Percentiles rank a stretch among this genome's conserved stretches.
These are phyloP conservation scores for Phytophthora pluvialis DNA, from an alignment of 352 stramenopile genomes.

Conservation along the genomic window DNA sequence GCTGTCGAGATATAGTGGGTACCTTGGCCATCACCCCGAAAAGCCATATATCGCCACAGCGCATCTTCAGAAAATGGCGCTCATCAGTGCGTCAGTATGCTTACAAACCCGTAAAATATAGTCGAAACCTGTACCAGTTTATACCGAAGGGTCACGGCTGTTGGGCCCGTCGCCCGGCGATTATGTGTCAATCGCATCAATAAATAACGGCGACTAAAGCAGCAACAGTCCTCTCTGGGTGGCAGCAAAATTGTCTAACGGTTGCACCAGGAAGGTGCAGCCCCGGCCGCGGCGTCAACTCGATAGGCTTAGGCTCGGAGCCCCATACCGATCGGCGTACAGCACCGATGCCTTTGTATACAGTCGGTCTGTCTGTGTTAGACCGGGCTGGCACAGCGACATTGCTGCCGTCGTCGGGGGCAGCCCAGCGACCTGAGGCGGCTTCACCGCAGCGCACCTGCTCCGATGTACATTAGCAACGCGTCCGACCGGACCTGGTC, in stretches of 20 bases:
- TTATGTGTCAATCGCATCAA: no score
- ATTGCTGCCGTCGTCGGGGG: background rate
- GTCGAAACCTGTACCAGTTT: constrained; percentile 29
- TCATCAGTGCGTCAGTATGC: constrained; percentile 6
- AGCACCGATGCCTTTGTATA: background rate
- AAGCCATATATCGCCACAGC: constrained; percentile 9
- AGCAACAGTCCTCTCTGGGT: constrained; percentile 9
- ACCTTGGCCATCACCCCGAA: background rate
- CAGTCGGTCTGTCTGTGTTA: background rate
- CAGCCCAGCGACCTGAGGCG: constrained; percentile 4
- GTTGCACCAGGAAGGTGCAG: constrained; percentile 17
- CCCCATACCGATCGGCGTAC: constrained; percentile 5
- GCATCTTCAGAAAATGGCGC: constrained; percentile 21
- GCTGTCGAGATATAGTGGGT: constrained; percentile 26
- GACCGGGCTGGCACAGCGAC: background rate
- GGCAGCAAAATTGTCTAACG: constrained; percentile 14
- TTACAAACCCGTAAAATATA: constrained; percentile 19
- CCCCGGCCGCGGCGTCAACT: constrained; percentile 9
- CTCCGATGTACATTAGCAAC: constrained; percentile 10
- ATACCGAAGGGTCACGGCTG: constrained; percentile 18
- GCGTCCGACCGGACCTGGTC: constrained; percentile 15
- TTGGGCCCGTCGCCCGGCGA: background rate
- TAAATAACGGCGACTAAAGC: constrained; percentile 6
- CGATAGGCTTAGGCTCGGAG: no score
- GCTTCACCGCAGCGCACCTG: constrained; percentile 17